These are phyloP conservation scores for Aleurites moluccanus DNA, from an alignment of 441 rosid genomes.

Conservation along the genomic window DNA sequence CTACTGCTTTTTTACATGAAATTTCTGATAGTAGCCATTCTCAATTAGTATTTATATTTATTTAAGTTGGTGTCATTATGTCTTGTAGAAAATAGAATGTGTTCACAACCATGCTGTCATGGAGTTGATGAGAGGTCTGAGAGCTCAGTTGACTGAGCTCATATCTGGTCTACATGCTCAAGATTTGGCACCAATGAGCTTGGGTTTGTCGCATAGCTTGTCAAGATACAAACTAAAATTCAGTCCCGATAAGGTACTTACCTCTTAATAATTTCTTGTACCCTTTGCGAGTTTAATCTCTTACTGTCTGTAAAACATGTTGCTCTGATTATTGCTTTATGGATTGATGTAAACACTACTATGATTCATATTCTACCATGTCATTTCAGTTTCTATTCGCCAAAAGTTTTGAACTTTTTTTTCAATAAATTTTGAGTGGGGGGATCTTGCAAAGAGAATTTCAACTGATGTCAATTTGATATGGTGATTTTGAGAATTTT, in stretches of 20 bases:
- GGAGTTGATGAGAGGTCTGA: conserved; percentile 90
- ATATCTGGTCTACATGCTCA: conserved; percentile 76
- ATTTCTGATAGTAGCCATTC: background rate
- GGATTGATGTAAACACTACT: background rate
- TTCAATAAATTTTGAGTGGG: background rate
- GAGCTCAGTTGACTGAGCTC: conserved; percentile 85
- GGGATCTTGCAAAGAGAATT: background rate
- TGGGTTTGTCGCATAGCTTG: conserved; percentile 90
- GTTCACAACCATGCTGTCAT: conserved; percentile 85
- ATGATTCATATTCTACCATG: background rate
- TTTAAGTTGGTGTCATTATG: conserved; percentile 18
- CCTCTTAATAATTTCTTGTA: background rate
- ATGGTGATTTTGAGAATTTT: background rate
- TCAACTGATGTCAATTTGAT: background rate
- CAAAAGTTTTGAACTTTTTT: background rate
- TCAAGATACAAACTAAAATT: conserved; percentile 87
- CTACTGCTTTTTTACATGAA: background rate
- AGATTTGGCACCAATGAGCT: conserved; percentile 93
- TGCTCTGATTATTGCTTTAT: background rate
- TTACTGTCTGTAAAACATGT: background rate
- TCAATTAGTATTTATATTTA: background rate
- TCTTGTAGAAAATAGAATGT: conserved; percentile 77
- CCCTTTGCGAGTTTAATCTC: background rate
- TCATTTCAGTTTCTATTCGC: background rate
- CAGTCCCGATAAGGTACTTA: conserved; percentile 84